phyloP scores from a whole-genome alignment of 1,284 basidiomycete genomes.

The Polyporus tsugae region DNA sequence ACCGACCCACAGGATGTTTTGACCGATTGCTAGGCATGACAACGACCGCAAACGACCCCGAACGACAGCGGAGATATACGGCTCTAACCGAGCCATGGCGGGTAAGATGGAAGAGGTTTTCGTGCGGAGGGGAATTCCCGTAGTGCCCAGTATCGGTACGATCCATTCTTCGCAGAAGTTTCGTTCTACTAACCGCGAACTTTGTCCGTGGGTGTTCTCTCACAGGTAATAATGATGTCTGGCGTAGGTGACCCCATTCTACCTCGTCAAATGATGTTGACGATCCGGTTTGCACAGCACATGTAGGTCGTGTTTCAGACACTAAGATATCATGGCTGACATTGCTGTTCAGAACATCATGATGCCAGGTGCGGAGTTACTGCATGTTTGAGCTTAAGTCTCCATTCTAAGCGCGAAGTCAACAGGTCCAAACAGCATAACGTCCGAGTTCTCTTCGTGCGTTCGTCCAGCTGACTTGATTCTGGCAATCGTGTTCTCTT shows the following conservation, averaged over 20 bases:
- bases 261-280: slow-evolving; percentile 16
- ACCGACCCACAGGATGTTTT: slow-evolving; percentile 9
- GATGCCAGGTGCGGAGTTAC: slow-evolving; percentile 55
- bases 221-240: slow-evolving; percentile 87
- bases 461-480: slow-evolving; percentile 36
- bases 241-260: slow-evolving; percentile 63
- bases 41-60: slow-evolving; percentile 85
- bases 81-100: slow-evolving; percentile 76
- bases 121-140: slow-evolving; percentile 72
- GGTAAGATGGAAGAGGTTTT: slow-evolving; percentile 79
- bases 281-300: slow-evolving; percentile 51
- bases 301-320: slow-evolving; percentile 53
- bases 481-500: slow-evolving; percentile 21
- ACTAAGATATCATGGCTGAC: slow-evolving; percentile 20
- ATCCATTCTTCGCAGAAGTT: slow-evolving; percentile 22
- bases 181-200: slow-evolving; percentile 16
- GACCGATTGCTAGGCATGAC: slow-evolving; percentile 72
- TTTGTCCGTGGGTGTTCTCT: slow-evolving; percentile 21
- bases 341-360: slow-evolving; percentile 63
- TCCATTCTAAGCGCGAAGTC: slow-evolving; percentile 17
- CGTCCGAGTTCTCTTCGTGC: slow-evolving; percentile 77
- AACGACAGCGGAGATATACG: slow-evolving; percentile 84
- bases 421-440: slow-evolving; percentile 83
- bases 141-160: slow-evolving; percentile 85
- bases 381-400: slow-evolving; percentile 6